A percentile compares a stretch with the other conserved stretches of the same genome.
Evolutionary conservation across 2,329 filamentous ascomycete genomes (phyloP).

Genomic region (Colletotrichum lupini): DNA sequence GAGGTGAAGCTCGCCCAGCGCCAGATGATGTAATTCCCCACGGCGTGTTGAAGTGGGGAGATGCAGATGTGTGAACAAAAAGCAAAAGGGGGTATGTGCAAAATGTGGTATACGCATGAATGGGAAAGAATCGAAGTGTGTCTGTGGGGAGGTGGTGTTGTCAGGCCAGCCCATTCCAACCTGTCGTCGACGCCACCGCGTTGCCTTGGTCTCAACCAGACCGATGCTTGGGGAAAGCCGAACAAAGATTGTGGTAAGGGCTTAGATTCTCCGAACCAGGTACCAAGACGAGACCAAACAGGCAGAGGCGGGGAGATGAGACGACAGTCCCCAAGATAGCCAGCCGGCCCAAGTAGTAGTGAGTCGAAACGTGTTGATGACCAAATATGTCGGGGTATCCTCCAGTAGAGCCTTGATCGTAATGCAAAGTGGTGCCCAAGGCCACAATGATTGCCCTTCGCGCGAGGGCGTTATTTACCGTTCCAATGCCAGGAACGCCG

Average conservation of each 20-base stretch:
- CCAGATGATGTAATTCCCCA: slow-evolving; percentile 28
- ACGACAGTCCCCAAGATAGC: not conserved
- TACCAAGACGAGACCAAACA: not conserved
- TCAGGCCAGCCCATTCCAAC: slow-evolving; percentile 35
- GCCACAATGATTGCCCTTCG: slow-evolving; percentile 32
- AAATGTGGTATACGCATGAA: slow-evolving; percentile 35
- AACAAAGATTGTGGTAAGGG: not conserved
- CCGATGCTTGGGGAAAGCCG: not conserved
- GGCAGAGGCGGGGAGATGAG: not conserved
- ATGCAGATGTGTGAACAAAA: slow-evolving; percentile 25
- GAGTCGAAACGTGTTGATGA: slow-evolving; percentile 16
- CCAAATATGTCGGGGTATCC: slow-evolving; percentile 29
- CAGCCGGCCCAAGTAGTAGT: not conserved
- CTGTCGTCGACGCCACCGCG: slow-evolving; percentile 8
- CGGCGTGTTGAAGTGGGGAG: slow-evolving; percentile 34
- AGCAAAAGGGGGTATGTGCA: slow-evolving; percentile 33
- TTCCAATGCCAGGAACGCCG: slow-evolving; percentile 33
- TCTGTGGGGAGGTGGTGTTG: slow-evolving; percentile 7
- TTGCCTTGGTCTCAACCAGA: not conserved
- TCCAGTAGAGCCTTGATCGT: slow-evolving; percentile 32
- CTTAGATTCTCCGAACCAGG: not conserved
- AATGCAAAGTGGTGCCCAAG: slow-evolving; percentile 35
- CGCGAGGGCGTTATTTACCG: slow-evolving; percentile 33
- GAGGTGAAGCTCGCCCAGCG: slow-evolving; percentile 29
- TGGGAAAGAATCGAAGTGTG: slow-evolving; percentile 26